phyloP scores from a whole-genome alignment of 176 grass and related monocot genomes.

The Lolium perenne region DNA sequence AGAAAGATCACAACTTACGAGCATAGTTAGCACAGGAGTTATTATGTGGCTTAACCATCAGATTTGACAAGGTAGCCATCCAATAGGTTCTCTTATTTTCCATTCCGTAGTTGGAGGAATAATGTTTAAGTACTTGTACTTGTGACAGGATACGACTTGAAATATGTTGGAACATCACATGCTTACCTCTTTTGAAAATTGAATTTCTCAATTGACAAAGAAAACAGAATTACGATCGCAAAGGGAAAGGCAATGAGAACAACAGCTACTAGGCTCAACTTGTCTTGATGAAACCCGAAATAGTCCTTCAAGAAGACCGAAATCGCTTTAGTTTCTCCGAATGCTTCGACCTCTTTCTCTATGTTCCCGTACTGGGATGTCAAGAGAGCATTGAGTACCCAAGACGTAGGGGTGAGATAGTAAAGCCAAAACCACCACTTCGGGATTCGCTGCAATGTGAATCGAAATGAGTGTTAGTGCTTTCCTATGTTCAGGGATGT shows the following conservation, averaged over 20 bases:
- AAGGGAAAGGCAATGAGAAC: background rate
- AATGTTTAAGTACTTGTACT: background rate
- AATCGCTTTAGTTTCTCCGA: background rate
- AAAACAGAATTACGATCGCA: background rate
- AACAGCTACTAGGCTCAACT: background rate
- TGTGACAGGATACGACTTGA: background rate
- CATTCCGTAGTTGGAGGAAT: background rate
- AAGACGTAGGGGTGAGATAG: constrained; percentile 1
- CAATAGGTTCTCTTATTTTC: background rate
- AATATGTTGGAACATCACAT: background rate
- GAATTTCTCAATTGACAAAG: background rate
- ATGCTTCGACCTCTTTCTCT: background rate
- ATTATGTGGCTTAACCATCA: background rate
- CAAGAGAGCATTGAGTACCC: constrained; percentile 11
- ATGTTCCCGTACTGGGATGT: background rate
- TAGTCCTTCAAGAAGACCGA: background rate
- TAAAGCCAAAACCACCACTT: background rate
- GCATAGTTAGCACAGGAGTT: background rate
- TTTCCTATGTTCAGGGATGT: background rate
- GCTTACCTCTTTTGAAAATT: constrained; percentile 8
- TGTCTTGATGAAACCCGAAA: constrained; percentile 11
- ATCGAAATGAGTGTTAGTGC: background rate
- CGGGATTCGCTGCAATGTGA: background rate
- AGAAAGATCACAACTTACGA: background rate
- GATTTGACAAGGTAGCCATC: background rate